A percentile compares a stretch with the other conserved stretches of the same genome.
phyloP scores from a whole-genome alignment of 495 filamentous ascomycete species.

The Antarctomyces pellizariae region DNA sequence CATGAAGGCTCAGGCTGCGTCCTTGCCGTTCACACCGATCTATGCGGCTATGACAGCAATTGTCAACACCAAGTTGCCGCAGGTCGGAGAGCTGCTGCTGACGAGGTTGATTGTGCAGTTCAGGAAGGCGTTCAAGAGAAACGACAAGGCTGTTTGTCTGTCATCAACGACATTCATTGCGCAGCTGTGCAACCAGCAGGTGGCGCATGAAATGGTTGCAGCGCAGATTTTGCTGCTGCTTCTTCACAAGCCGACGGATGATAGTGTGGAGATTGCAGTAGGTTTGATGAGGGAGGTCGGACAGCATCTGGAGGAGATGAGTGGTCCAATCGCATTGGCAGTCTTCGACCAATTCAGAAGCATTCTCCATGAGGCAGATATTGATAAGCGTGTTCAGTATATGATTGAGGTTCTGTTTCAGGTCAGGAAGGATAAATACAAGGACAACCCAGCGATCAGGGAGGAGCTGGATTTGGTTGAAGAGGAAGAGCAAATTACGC shows the following conservation, averaged over 20 bases:
- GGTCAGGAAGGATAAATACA: conserved; percentile 86
- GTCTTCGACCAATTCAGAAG: conserved; percentile 91
- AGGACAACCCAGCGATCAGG: conserved; percentile 73
- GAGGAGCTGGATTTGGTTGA: conserved; percentile 90
- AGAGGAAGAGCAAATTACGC: conserved; percentile 94
- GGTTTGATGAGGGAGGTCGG: conserved; percentile 77
- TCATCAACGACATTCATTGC: conserved; percentile 85
- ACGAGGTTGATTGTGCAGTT: conserved; percentile 79
- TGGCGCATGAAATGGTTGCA: conserved; percentile 77
- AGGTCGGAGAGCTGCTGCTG: conserved; percentile 77
- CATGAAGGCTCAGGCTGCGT: conserved; percentile 94
- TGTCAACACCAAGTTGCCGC: conserved; percentile 89
- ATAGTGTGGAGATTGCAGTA: conserved; percentile 94
- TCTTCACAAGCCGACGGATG: conserved; percentile 84
- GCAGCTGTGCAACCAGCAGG: conserved; percentile 84
- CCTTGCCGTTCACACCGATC: conserved; percentile 85
- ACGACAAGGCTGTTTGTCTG: conserved; percentile 87
- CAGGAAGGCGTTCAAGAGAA: conserved; percentile 83
- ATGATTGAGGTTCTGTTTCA: conserved; percentile 98
- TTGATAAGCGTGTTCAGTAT: conserved; percentile 91
- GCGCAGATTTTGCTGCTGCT: conserved; percentile 79
- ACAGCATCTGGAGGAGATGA: conserved; percentile 87
- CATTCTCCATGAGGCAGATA: conserved; percentile 85
- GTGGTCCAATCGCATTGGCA: conserved; percentile 52
- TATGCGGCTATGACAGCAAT: conserved; percentile 90